Conservation (phyloP, 257 asterid species). For the Marsdenia floribunda region DNA sequence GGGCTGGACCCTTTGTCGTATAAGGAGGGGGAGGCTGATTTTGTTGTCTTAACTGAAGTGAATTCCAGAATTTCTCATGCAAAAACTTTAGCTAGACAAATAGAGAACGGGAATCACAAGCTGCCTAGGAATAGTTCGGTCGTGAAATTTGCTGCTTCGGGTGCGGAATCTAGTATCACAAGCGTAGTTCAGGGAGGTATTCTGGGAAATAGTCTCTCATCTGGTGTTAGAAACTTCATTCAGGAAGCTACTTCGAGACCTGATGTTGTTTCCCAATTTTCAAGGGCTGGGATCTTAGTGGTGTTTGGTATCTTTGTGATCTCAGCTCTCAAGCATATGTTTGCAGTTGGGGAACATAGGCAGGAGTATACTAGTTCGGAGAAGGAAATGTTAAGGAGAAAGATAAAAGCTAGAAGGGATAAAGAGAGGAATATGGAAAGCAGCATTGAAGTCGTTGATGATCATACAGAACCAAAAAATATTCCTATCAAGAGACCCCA, state of each 20-base stretch:
- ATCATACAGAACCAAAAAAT: constrained; percentile 26
- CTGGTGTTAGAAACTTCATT: constrained; percentile 10
- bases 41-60: constrained; percentile 40
- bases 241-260: constrained; percentile 30
- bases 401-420: constrained; percentile 53
- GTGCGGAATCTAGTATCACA: constrained; percentile 29
- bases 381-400: constrained; percentile 78
- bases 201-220: neutral
- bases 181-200: constrained; percentile 16
- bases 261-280: constrained; percentile 34
- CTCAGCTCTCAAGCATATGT: constrained; percentile 40
- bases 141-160: constrained; percentile 47
- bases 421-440: constrained; percentile 47
- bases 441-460: constrained; percentile 58
- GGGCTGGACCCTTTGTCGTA: constrained; percentile 33
- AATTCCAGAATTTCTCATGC: constrained; percentile 57
- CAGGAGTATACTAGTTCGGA: constrained; percentile 51
- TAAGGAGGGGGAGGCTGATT: constrained; percentile 18
- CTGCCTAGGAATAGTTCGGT: constrained; percentile 59
- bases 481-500: constrained; percentile 49
- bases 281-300: constrained; percentile 46
- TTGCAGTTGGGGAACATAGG: constrained; percentile 22
- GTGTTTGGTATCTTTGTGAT: constrained; percentile 51
- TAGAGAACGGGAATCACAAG: constrained; percentile 55
- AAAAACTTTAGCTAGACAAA: constrained; percentile 59